Base-by-base conservation (phyloP, 768 basidiomycete species). In the Multifurca ochricompacta region DNA sequence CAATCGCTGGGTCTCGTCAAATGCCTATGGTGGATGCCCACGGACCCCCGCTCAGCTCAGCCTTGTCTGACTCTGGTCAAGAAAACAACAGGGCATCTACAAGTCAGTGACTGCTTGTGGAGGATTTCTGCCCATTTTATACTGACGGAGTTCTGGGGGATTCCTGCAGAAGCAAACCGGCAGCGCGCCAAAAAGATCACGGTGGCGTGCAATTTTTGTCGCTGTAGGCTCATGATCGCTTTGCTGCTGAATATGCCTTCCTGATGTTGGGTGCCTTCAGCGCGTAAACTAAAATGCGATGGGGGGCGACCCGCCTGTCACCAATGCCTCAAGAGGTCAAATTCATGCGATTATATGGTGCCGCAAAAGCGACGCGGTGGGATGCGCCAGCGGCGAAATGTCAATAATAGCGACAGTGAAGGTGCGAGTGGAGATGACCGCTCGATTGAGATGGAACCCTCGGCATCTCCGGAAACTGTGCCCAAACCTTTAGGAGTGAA, bases 171-270 rank as follows among this genome's bases (percentile, higher is more conserved):
- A 66, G 78, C 80, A 31, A 74, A 75, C 58, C 83, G 84, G 61
- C 79, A 79, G 61, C 77, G 86, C 53, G 79, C 83, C 50, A 90
- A 89, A 74, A 90, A 91, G 70, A 91, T 91, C 50, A 88, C 85
- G 19, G 87, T 91, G 41, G 89, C 89, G 35, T 91, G 89, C 73
- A 90, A 91, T 68, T 91, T 91, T 68, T 91, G 89, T 72, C 84
- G 89, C 58, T 90, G 89, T 90, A 68, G 71, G 87, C 77, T 41
- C 37, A 51, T 49, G 53, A 50, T 63, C 19, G 35, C 37, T 25
- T 48, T 57, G 53, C 23, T 51, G 42, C 49, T 36, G 44, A 49
- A 32, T 32, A 6, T 51, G 46, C 48, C 62, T 60, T 63, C 49
- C 64, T 64, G 35, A 50, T 56, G 47, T 49, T 39, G 18, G 13